phyloP scores from a whole-genome alignment of 352 stramenopile genomes.

The Phytophthora constricta region DNA sequence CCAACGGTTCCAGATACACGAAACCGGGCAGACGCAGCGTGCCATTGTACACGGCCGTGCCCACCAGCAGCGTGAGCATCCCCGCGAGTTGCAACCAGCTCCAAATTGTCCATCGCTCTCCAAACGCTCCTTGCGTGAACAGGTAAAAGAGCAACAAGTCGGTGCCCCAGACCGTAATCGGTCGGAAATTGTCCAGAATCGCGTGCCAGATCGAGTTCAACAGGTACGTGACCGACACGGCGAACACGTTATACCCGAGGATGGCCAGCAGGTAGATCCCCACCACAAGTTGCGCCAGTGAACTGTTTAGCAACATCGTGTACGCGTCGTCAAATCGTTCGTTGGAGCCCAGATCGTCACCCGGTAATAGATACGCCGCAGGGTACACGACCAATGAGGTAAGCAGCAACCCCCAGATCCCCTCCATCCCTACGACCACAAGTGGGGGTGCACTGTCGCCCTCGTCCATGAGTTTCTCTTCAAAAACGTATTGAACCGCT shows the following conservation, averaged over 20 bases:
- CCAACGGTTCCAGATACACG: conserved; percentile 76
- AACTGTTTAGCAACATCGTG: conserved; percentile 75
- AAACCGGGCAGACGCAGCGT: conserved; percentile 81
- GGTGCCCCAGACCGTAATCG: conserved; percentile 95
- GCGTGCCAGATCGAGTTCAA: conserved; percentile 98
- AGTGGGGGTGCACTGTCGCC: conserved; percentile 92
- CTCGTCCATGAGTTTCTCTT: conserved; percentile 98
- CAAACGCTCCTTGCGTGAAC: conserved; percentile 91
- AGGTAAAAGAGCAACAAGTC: conserved; percentile 97
- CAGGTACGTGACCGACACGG: conserved; percentile 96
- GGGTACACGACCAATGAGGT: conserved; percentile 95
- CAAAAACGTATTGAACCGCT: conserved; percentile 96
- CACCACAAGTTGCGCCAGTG: conserved; percentile 67
- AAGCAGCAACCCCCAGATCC: conserved; percentile 95
- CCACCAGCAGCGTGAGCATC: conserved; percentile 94
- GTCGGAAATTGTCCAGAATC: conserved; percentile 98
- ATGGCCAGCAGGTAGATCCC: conserved; percentile 94
- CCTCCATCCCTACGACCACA: conserved; percentile 96
- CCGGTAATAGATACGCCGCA: conserved; percentile 90
- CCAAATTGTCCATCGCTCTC: conserved; percentile 95
- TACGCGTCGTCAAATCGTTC: conserved; percentile 90
- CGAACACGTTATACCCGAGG: conserved; percentile 97
- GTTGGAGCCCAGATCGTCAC: conserved; percentile 94
- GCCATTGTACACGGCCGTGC: conserved; percentile 98
- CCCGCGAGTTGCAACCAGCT: conserved; percentile 95